These are phyloP conservation scores for Paramarasmius palmivorus DNA, from an alignment of 1,284 basidiomycete genomes.

Conservation along the genomic window DNA sequence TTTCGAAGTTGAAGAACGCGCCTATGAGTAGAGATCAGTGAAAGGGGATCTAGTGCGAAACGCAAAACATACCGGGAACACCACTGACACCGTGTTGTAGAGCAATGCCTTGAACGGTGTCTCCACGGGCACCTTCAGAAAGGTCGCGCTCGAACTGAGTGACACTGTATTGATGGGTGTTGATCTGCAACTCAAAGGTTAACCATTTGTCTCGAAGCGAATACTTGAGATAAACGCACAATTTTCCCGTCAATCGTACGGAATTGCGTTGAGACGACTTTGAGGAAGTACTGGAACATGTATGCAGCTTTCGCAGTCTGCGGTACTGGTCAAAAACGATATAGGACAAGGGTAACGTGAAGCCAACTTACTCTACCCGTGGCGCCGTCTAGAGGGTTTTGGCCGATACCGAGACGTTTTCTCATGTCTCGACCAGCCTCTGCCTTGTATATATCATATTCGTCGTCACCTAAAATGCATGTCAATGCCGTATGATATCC, in stretches of 20 bases:
- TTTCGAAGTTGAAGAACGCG: constrained; percentile 96
- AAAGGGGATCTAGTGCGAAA: neutral
- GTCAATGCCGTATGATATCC: neutral
- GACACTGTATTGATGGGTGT: constrained; percentile 90
- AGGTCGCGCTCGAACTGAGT: constrained; percentile 96
- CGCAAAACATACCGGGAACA: constrained; percentile 59
- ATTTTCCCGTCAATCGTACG: constrained; percentile 74
- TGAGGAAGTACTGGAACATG: constrained; percentile 98
- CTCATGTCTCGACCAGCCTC: constrained; percentile 68
- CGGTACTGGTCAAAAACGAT: constrained; percentile 10
- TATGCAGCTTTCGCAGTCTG: constrained; percentile 74
- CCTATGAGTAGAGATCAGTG: constrained; percentile 36
- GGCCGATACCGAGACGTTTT: constrained; percentile 70
- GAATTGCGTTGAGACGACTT: constrained; percentile 94
- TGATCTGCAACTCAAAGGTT: constrained; percentile 48
- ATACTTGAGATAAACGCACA: constrained; percentile 39
- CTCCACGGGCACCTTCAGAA: constrained; percentile 55
- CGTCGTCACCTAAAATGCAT: constrained; percentile 58
- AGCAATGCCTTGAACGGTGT: constrained; percentile 71
- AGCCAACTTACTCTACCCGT: constrained; percentile 49
- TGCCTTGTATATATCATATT: constrained; percentile 68
- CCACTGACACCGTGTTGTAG: constrained; percentile 83
- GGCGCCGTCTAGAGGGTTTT: constrained; percentile 82
- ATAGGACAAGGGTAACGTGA: too few species aligned
- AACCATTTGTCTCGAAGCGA: neutral